Conservation (phyloP, 2,329 filamentous ascomycete species). For the Didymellaceae sp. region DNA sequence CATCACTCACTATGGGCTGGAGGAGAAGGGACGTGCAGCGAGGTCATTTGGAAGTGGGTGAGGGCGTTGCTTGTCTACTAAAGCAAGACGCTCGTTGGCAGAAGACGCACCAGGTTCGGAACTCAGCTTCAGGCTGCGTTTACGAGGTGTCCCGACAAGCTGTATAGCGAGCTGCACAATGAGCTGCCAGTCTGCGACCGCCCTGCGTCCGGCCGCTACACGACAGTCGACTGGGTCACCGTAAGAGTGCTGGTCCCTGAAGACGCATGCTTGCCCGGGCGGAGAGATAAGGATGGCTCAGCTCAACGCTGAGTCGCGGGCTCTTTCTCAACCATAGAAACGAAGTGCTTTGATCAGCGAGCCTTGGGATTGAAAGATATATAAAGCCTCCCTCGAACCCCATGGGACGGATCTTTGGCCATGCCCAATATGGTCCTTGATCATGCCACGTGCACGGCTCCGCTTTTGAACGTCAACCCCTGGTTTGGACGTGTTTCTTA, state of each 20-base stretch:
- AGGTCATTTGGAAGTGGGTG: not conserved
- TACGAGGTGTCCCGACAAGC: not conserved
- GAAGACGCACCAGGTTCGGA: not conserved
- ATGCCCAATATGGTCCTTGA: conserved; percentile 35
- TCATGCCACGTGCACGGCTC: conserved; percentile 33
- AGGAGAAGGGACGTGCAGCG: conserved; percentile 16
- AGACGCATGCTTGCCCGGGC: conserved; percentile 8
- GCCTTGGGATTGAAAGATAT: conserved; percentile 33
- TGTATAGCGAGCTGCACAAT: too few species aligned
- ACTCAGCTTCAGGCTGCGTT: not conserved
- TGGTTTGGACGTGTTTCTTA: conserved; percentile 1
- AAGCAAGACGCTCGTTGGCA: not conserved
- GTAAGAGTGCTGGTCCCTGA: conserved; percentile 8
- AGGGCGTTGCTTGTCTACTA: conserved; percentile 4
- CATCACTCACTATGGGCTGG: conserved; percentile 17
- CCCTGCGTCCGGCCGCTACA: conserved; percentile 6
- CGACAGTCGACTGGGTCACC: not conserved
- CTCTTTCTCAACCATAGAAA: conserved; percentile 16
- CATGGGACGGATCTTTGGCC: conserved; percentile 29
- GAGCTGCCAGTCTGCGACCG: too few species aligned
- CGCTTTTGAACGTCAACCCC: conserved; percentile 14
- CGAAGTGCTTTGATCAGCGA: conserved; percentile 33
- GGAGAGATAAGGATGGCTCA: conserved; percentile 20
- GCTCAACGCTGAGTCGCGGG: conserved; percentile 13
- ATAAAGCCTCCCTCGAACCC: conserved; percentile 33